Base-by-base conservation (phyloP, 768 basidiomycete species). In the Lyophyllum atratum region DNA sequence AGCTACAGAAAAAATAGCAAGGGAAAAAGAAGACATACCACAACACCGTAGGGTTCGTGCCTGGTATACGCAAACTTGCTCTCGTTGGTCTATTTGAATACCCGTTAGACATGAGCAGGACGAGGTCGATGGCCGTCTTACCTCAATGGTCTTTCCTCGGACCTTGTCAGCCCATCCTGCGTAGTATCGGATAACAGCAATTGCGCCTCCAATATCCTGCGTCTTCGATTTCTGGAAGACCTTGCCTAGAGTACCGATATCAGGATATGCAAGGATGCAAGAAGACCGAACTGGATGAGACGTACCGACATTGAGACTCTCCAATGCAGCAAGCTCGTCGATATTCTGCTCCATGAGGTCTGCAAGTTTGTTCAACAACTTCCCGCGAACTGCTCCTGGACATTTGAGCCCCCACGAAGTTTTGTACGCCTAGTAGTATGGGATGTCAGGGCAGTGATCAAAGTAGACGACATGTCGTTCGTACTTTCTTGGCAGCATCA, bases 151-250 rank as follows among this genome's bases (percentile, higher is more conserved):
- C 68, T 89, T 83, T 10, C 88, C 90, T 2, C 78, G 74, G 52
- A 86, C 71, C 75, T 94, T 95, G 77, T 93, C 93, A 26, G 92
- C 89, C 85, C 89, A 90, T 26, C 93, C 93, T 46, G 85, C 90
- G 64, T 88, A 95, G 74, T 93, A 95, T 37, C 83, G 77, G 58
- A 92, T 70, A 47, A 76, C 75, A 25, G 68, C 76, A 53, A 84
- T 77, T 3, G 79, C 70, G 52, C 71, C 70, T 2, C 65, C 58
- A 4, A 90, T 69, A 61, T 90, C 89, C 0, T 64, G 70, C 14
- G 67, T 72, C 59, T 74, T 82, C 25, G 83, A 75, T 69, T 70
- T 74, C 8, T 33, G 42, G 65, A 81, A 87, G 1, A 83, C 79
- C 70, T 87, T 89, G 22, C 85, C 83, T 83, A 24, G 12, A 31